These are phyloP conservation scores for Diplocarpon rosae DNA, from an alignment of 2,329 filamentous ascomycete genomes.

Conservation along the genomic window DNA sequence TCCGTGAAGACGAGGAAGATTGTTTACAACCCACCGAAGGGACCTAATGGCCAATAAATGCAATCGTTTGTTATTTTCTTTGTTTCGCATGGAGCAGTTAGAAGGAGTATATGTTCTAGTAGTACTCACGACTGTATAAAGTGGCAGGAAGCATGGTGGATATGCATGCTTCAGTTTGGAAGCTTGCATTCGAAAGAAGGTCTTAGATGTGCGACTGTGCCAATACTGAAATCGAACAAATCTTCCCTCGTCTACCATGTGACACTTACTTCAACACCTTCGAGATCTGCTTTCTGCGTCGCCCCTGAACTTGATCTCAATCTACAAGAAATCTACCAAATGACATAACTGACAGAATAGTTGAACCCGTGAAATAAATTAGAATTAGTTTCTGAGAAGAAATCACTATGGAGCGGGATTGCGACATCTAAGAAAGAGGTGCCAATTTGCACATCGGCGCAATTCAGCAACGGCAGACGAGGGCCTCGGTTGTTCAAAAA, in stretches of 20 bases:
- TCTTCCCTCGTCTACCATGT: background rate
- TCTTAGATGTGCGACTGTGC: constrained; percentile 24
- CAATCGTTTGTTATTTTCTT: constrained; percentile 16
- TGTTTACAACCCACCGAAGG: constrained; percentile 64
- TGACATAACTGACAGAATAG: too few relatives aligned
- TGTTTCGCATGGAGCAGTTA: constrained; percentile 13
- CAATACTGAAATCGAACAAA: constrained; percentile 19
- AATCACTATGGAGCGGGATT: too few relatives aligned
- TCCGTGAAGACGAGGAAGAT: constrained; percentile 94
- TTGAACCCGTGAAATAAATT: too few relatives aligned
- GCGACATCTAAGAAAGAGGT: too few relatives aligned
- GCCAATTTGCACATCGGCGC: too few relatives aligned
- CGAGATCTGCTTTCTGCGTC: background rate
- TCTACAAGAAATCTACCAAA: too few relatives aligned
- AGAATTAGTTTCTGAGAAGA: too few relatives aligned
- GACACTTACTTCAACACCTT: background rate
- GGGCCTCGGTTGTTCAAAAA: constrained; percentile 10
- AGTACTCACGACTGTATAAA: constrained; percentile 27
- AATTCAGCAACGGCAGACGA: background rate
- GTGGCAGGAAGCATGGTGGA: constrained; percentile 7
- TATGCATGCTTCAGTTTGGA: constrained; percentile 19
- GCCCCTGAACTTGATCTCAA: too few relatives aligned
- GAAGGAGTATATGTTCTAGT: constrained; percentile 25
- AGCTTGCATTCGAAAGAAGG: constrained; percentile 18
- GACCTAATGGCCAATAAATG: constrained; percentile 17